Base-by-base conservation (phyloP, 345 rosid species). In the Turritis glabra region DNA sequence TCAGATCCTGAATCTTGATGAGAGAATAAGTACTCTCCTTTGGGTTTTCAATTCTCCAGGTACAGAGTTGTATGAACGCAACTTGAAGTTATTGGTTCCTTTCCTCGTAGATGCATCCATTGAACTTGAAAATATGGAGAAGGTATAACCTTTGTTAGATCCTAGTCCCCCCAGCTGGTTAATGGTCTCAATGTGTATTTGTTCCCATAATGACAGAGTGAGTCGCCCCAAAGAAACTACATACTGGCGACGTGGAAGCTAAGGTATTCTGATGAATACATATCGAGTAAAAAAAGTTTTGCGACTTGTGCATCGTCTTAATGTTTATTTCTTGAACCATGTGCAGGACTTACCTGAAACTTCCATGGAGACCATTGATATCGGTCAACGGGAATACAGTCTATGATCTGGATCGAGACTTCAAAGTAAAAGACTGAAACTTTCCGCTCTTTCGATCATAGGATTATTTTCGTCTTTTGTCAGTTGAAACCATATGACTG, bases 361-460 rank as follows among this genome's bases (percentile, higher is more conserved):
- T 91, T 74, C 97, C 93, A 1, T 89, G 97, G 95, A 85, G 77
- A 75, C 95, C 95, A 29, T 84, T 91, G 57, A 84, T 91, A 75
- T 83, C 80, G 0, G 75, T 89, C 17, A 73, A 87, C 21, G 97
- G 97, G 73, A 85, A 69, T 60, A 91, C 97, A 1, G 69, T 81
- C 37, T 89, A 89, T 66, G 89, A 89, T 23, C 81, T 91, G 14
- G 75, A 87, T 26, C 63, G 73, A 56, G 71, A 80, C 69, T 86
- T 83, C 50, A 80, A 77, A 67, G 97, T 91, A 71, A 76, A 41
- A 66, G 15, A 11, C 3, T 5, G 15, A 19, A 52, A 23, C 18
- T 17, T 72, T 53, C 8, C 2, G 0, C 37, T 23, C 10, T 46
- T 32, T 40, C 5, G 19, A 38, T 37, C 44, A 59, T 40, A 44